Base-by-base conservation (phyloP, 1,139 yeast genomes). In the Yamadazyma pseudoaaseri region DNA sequence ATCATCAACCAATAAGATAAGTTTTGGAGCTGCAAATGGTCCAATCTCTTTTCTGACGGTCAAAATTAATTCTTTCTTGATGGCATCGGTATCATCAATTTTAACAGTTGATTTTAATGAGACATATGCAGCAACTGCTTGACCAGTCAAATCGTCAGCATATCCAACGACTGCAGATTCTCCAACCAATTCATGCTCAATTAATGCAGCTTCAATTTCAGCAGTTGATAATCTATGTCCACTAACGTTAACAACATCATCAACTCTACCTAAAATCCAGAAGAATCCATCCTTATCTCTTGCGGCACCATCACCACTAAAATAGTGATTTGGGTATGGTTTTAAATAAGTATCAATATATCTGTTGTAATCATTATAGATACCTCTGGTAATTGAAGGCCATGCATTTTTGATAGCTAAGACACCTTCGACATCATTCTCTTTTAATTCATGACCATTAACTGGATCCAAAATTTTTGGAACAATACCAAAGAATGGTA, bases 281-380 rank as follows among this genome's bases (percentile, higher is more conserved):
- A 89, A 87, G 75, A 83, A 92, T 34, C 97, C 97, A 56, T 92
- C 97, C 53, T 83, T 81, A 61, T 92, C 98, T 65, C 97, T 81
- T 38, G 95, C 97, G 35, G 97, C 97, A 65, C 97, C 97, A 62
- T 92, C 98, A 56, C 98, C 98, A 16, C 97, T 90, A 73, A 92
- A 92, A 70, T 92, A 92, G 69, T 76, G 84, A 37, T 97, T 97
- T 42, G 96, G 96, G 73, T 90, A 92, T 41, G 97, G 97, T 51
- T 83, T 83, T 63, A 92, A 73, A 67, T 92, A 92, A 35, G 97
- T 92, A 53, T 90, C 97, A 70, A 89, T 70, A 71, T 79, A 92
- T 62, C 95, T 82, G 47, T 73, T 70, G 66, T 92, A 96, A 67
- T 92, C 87, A 54, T 81, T 83, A 84, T 87, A 89, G 43, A 92